Evolutionary conservation across 2,329 filamentous ascomycete species (phyloP).

Genomic region (Xylogone sp.): DNA sequence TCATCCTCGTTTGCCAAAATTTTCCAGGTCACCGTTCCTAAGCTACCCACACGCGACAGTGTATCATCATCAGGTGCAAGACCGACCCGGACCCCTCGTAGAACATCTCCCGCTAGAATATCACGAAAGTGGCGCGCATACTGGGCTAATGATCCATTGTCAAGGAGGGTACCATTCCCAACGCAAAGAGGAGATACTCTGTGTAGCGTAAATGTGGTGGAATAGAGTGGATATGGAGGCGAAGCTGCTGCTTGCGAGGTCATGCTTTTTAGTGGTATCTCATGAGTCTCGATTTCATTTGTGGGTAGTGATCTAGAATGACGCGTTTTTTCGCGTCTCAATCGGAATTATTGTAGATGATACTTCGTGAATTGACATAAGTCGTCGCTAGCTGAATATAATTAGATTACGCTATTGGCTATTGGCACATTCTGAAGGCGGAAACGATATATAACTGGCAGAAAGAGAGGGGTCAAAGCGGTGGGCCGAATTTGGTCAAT

Average conservation of each 20-base stretch:
- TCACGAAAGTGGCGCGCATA: conserved; percentile 38
- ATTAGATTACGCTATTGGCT: no score
- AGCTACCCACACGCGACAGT: conserved; percentile 32
- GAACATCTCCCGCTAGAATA: conserved; percentile 38
- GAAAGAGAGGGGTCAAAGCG: neutral
- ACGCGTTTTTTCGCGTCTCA: neutral
- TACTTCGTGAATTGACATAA: no score
- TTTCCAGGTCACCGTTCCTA: conserved; percentile 38
- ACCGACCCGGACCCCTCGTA: conserved; percentile 41
- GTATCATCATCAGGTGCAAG: conserved; percentile 30
- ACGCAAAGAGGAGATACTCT: conserved; percentile 43
- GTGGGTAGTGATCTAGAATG: no score
- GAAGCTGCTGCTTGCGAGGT: neutral
- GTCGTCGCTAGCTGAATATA: no score
- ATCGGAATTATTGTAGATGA: neutral
- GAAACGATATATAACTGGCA: neutral
- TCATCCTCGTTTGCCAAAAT: conserved; percentile 35
- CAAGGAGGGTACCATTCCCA: conserved; percentile 27
- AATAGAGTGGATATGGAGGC: conserved; percentile 37
- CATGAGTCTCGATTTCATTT: no score
- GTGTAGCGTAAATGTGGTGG: conserved; percentile 38
- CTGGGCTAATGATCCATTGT: conserved; percentile 27
- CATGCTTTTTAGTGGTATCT: no score
- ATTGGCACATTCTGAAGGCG: no score
- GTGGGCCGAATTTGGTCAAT: neutral